Conservation (phyloP, 192 early-diverging fungal genomes). For the Backusella parvicylindrica region DNA sequence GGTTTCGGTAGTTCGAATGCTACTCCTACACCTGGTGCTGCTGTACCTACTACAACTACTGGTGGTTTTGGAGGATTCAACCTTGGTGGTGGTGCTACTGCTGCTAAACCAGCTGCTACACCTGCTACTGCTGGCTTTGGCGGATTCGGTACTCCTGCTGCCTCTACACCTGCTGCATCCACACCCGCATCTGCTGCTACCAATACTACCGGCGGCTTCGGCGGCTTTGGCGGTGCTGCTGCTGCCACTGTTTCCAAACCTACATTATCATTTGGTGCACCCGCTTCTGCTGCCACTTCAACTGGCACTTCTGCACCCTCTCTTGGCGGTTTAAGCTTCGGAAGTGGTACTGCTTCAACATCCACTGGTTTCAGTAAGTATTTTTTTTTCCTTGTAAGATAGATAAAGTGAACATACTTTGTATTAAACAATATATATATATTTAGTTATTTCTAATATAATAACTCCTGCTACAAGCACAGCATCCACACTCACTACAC, state of each 20-base stretch:
- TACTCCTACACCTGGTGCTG: conserved; percentile 20
- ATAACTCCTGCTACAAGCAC: conserved; percentile 30
- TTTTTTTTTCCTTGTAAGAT: no score
- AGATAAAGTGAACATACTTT: background rate
- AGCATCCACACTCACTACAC: background rate
- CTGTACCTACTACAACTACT: conserved; percentile 16
- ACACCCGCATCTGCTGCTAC: conserved; percentile 16
- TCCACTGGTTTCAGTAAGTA: conserved; percentile 9
- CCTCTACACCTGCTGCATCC: conserved; percentile 3
- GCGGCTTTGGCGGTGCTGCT: conserved; percentile 18
- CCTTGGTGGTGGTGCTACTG: conserved; percentile 7
- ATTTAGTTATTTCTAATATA: background rate
- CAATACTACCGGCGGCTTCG: conserved; percentile 15
- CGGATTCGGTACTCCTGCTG: conserved; percentile 10
- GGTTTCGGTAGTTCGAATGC: conserved; percentile 16
- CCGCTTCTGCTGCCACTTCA: conserved; percentile 23
- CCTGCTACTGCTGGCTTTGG: conserved; percentile 22
- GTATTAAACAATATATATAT: background rate
- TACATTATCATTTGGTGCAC: conserved; percentile 4
- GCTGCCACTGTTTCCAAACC: conserved; percentile 31
- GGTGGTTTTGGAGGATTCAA: conserved; percentile 10
- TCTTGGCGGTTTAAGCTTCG: background rate
- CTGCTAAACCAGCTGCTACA: background rate
- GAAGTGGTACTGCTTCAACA: conserved; percentile 14
- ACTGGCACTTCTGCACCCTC: conserved; percentile 25